Base-by-base conservation (phyloP, 768 basidiomycete species). In the Lactarius hengduanensis region DNA sequence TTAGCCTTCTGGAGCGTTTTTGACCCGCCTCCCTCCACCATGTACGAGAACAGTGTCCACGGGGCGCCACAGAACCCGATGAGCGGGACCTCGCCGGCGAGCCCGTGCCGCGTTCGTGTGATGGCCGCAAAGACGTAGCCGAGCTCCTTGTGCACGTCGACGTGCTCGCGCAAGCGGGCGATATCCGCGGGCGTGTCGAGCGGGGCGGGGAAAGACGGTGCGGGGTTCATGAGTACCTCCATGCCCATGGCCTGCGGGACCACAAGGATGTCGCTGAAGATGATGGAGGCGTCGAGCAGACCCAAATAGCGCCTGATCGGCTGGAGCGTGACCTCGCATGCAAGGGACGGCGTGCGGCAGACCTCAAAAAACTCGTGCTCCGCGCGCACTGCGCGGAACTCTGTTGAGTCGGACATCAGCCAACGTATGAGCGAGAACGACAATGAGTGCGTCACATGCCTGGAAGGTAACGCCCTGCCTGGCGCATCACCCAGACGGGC, bases 401-500 rank as follows among this genome's bases (percentile, higher is more conserved):
- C 96, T 96, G 75, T 1, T n/a, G 34, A 28, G n/a, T 30, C 15
- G 43, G 16, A n/a, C n/a, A 70, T 36, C 62, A 62, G 56, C 38
- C 16, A 47, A 28, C 11, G 47, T 26, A 11, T 15, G 45, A 68
- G 32, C 38, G 59, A 28, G 59, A 28, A 45, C 18, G 60, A 59
- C 62, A 22, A 62, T 54, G 54, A 47, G 55, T 60, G 70, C 36
- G 18, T 3, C 2, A 75, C 77, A 74, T 72, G 91, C 92, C 96
- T 77, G 96, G 96, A 56, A 98, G 86, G 79, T 96, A 96, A 61
- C 96, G 86, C 58, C 96, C 96, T 28, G 96, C 96, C 76, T 98
- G 96, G 41, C 96, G 86, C 96, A 98, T 98, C 59, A 96, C 91
- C 96, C 96, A 98, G 64, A 95, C 94, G n/a, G 96, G 95, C 8